A percentile compares a stretch with the other conserved stretches of the same genome.
These are phyloP conservation scores for Amaranthus hypochondriacus DNA, from an alignment of 148 eudicot species.

Conservation along the genomic window DNA sequence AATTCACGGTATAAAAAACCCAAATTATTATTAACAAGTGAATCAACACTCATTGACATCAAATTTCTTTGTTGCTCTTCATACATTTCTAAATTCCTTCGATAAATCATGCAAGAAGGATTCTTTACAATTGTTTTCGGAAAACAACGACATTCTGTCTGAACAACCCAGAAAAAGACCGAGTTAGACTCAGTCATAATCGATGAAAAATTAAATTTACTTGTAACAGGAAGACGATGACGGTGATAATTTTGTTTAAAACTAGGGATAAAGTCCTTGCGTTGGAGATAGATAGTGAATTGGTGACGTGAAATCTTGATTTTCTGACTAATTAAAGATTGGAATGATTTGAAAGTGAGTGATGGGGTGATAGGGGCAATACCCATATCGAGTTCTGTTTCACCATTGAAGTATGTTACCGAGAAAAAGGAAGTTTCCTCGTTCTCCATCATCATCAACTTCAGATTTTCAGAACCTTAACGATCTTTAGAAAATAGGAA, in stretches of 20 bases:
- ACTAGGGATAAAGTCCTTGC: not conserved
- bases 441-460: not conserved
- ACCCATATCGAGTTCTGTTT: slow-evolving; percentile 49
- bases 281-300: slow-evolving; percentile 54
- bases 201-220: slow-evolving; percentile 45
- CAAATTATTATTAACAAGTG: slow-evolving; percentile 33
- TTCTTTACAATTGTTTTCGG: slow-evolving; percentile 28
- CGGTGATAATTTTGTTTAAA: slow-evolving; percentile 19
- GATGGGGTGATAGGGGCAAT: slow-evolving; percentile 32
- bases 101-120: not conserved
- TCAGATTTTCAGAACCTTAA: no score
- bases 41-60: slow-evolving; percentile 30
- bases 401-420: slow-evolving; percentile 67
- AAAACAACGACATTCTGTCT: slow-evolving; percentile 42
- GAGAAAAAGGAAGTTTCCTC: slow-evolving; percentile 29
- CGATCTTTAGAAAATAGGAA: not conserved
- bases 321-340: slow-evolving; percentile 34
- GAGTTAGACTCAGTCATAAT: slow-evolving; percentile 9
- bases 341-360: slow-evolving; percentile 52
- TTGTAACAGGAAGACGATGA: slow-evolving; percentile 53
- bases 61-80: slow-evolving; percentile 31
- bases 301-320: slow-evolving; percentile 71
- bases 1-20: slow-evolving; percentile 8
- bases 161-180: slow-evolving; percentile 42
- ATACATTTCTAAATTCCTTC: not conserved